Conservation (phyloP, 352 stramenopile species). For the Globisporangium emineosum region DNA sequence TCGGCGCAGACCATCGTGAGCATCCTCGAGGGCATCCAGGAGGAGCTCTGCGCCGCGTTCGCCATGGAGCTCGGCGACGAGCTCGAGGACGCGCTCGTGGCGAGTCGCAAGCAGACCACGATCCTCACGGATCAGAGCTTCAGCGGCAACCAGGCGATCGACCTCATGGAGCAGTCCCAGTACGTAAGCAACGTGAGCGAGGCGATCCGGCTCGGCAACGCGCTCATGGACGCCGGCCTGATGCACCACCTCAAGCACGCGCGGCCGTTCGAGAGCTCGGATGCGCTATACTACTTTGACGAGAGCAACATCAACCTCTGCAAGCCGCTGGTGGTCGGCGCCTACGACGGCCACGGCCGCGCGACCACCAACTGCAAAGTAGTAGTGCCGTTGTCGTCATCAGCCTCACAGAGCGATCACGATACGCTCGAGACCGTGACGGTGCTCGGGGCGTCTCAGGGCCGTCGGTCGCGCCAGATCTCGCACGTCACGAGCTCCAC, state of each 20-base stretch:
- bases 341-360: constrained; percentile 17
- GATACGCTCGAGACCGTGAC: constrained; percentile 21
- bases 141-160: constrained; percentile 31
- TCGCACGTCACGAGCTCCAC: constrained; percentile 46
- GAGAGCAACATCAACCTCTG: constrained; percentile 52
- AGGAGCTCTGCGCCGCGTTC: constrained; percentile 39
- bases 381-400: constrained; percentile 2
- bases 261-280: constrained; percentile 35
- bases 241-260: constrained; percentile 54
- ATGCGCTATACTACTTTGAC: constrained; percentile 46
- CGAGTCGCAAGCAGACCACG: constrained; percentile 16
- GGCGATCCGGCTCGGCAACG: constrained; percentile 56
- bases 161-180: constrained; percentile 35
- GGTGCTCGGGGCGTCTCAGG: constrained; percentile 17
- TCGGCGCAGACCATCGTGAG: constrained; percentile 45
- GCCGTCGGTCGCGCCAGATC: constrained; percentile 16
- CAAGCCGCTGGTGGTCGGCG: constrained; percentile 32
- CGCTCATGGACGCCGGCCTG: constrained; percentile 56
- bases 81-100: constrained; percentile 31
- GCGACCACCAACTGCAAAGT: neutral
- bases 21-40: constrained; percentile 42
- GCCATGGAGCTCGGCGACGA: constrained; percentile 38
- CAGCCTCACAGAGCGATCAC: neutral
- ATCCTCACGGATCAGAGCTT: constrained; percentile 32
- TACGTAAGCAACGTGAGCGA: constrained; percentile 42